These are phyloP conservation scores for Trichophyton simii DNA, from an alignment of 2,329 filamentous ascomycete species.

Conservation along the genomic window DNA sequence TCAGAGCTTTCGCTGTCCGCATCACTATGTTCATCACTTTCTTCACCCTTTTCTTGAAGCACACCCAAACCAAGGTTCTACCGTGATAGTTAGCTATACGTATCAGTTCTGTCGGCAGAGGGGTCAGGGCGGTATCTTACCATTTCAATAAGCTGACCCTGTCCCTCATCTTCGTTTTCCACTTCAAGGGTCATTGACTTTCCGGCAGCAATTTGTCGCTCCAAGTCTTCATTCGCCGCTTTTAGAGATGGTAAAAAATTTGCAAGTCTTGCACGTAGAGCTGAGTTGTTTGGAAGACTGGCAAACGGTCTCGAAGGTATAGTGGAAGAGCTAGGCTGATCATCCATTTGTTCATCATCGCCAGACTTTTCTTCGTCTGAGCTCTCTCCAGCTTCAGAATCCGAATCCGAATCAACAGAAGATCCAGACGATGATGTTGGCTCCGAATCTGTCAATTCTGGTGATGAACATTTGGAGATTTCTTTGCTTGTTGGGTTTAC, in stretches of 20 bases:
- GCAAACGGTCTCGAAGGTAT: slow-evolving; percentile 23
- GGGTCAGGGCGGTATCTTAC: slow-evolving; percentile 2
- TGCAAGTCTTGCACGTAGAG: slow-evolving; percentile 27
- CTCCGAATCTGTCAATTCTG: slow-evolving; percentile 3
- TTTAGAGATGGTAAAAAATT: slow-evolving; percentile 33
- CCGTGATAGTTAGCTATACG: slow-evolving; percentile 5
- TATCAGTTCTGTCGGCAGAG: neutral
- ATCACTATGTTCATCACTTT: slow-evolving; percentile 10
- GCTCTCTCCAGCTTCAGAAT: slow-evolving; percentile 13
- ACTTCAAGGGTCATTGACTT: slow-evolving; percentile 11
- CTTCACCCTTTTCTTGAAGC: slow-evolving; percentile 26
- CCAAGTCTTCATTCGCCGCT: slow-evolving; percentile 31
- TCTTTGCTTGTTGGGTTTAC: slow-evolving; percentile 3
- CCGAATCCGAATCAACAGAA: slow-evolving; percentile 12
- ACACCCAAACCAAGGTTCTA: slow-evolving; percentile 36
- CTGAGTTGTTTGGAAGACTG: slow-evolving; percentile 18
- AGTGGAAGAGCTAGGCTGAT: too few species aligned
- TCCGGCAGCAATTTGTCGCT: slow-evolving; percentile 27
- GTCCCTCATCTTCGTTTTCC: slow-evolving; percentile 1
- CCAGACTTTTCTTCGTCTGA: neutral
- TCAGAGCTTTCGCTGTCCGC: slow-evolving; percentile 6
- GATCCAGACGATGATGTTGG: slow-evolving; percentile 12
- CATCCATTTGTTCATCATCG: neutral
- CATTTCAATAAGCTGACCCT: slow-evolving; percentile 15
- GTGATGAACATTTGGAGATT: neutral